These are phyloP conservation scores for Suillus plorans DNA, from an alignment of 768 basidiomycete genomes.

Conservation along the genomic window DNA sequence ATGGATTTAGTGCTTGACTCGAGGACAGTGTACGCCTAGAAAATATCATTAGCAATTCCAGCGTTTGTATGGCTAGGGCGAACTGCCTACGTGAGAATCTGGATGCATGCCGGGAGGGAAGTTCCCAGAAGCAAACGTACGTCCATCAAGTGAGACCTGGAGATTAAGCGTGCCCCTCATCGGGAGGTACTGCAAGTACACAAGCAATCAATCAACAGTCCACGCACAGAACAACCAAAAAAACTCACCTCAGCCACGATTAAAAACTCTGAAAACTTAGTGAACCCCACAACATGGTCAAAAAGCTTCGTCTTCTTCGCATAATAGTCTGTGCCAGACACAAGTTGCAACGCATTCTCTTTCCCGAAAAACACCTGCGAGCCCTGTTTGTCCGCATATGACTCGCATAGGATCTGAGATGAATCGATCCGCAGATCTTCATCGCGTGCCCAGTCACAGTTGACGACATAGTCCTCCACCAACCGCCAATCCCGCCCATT, in stretches of 20 bases:
- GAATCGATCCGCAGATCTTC: constrained; percentile 75
- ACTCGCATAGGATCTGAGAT: constrained; percentile 91
- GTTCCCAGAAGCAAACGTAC: constrained; percentile 76
- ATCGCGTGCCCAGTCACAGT: constrained; percentile 92
- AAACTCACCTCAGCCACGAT: constrained; percentile 86
- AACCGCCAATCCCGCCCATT: constrained; percentile 76
- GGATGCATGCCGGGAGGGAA: constrained; percentile 93
- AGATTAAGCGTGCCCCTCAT: constrained; percentile 65
- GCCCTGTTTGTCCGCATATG: constrained; percentile 78
- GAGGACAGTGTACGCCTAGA: constrained; percentile 86
- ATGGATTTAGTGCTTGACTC: constrained; percentile 93
- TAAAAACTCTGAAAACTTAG: constrained; percentile 95
- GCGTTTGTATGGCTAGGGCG: neutral
- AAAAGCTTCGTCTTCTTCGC: constrained; percentile 73
- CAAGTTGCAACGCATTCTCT: constrained; percentile 68
- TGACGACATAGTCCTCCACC: constrained; percentile 84
- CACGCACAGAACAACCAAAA: neutral
- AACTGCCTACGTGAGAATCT: constrained; percentile 75
- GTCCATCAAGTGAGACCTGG: constrained; percentile 91
- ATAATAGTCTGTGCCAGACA: constrained; percentile 77
- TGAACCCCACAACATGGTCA: constrained; percentile 87
- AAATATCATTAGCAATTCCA: neutral
- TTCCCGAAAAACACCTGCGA: constrained; percentile 58
- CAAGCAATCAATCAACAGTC: constrained; percentile 21
- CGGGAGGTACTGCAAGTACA: constrained; percentile 45